phyloP scores from a whole-genome alignment of 306 rosid species.

The Psophocarpus tetragonolobus region DNA sequence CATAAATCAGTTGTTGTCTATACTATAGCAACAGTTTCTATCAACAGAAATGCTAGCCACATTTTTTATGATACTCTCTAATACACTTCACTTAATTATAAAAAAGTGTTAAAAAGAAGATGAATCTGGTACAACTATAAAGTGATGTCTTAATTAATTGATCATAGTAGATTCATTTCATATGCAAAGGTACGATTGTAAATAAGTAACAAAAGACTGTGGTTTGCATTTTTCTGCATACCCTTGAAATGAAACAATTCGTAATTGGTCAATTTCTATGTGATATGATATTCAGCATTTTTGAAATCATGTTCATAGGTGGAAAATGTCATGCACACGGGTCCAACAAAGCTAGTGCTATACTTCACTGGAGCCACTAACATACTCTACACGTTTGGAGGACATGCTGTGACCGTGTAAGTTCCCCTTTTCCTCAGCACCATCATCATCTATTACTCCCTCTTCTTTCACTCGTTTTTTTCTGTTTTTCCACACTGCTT shows the following conservation, averaged over 20 bases:
- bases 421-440: background rate
- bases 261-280: background rate
- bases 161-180: too few relatives aligned
- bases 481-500: conserved; percentile 42
- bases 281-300: background rate
- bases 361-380: conserved; percentile 99
- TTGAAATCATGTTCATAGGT: conserved; percentile 35
- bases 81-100: too few relatives aligned
- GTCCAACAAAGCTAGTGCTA: conserved; percentile 73
- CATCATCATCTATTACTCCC: background rate
- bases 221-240: too few relatives aligned
- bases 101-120: too few relatives aligned
- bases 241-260: background rate
- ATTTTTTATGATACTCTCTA: too few relatives aligned
- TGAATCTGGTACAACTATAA: too few relatives aligned
- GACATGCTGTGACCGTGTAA: conserved; percentile 98
- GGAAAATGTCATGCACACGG: conserved; percentile 69
- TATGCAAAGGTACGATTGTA: too few relatives aligned
- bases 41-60: too few relatives aligned
- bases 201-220: too few relatives aligned
- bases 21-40: background rate
- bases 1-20: background rate
- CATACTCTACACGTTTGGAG: conserved; percentile 95
- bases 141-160: too few relatives aligned
- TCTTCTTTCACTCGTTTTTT: background rate